Base-by-base conservation (phyloP, 345 rosid genomes). In the Linum trigynum region DNA sequence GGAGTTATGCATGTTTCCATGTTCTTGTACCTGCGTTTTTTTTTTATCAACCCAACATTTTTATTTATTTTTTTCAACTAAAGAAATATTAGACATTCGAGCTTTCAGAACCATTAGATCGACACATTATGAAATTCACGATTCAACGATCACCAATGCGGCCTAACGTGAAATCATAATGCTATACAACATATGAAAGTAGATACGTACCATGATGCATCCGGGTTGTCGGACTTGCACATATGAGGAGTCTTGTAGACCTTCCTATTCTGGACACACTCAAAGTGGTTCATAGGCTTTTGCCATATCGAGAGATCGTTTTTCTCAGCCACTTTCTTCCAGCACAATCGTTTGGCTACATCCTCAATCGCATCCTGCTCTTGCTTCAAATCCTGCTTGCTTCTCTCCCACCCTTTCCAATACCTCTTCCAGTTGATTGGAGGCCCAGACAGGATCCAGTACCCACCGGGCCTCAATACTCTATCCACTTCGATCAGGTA, bases 321-420 rank as follows among this genome's bases (percentile, higher is more conserved):
- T 82, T 83, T 79, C 67, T 94, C 97, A 17, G 59, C 71, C 51
- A 90, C 88, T 81, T 90, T 94, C 70, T 85, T 94, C 99, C 99
- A 94, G 76, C 99, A 94, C 48, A 94, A 78, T 55, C 85, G 74
- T 78, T 73, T 85, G 74, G 91, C 96, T 6, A 83, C 81, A 39
- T 79, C 79, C 79, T 94, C 99, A n/a, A 94, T 90, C 38, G 92
- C 65, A 60, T 88, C 89, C 73, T 94, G 99, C 55, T 94, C 97
- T 61, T 79, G 75, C 66, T 88, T 90, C 77, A 94, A 72, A 69
- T 94, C 96, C 59, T 86, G 83, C 62, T 75, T 75, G 14, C 85
- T 83, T 81, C 99, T 85, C 57, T 88, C 96, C 99, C 99, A 94
- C 0, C 97, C 97, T 83, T 78, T 84, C 97, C 97, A 94, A 75